Percentiles rank a stretch among this genome's conserved stretches.
Evolutionary conservation across 163 green algal genomes (phyloP).

Genomic region (Chlamydomonas reinhardtii): DNA sequence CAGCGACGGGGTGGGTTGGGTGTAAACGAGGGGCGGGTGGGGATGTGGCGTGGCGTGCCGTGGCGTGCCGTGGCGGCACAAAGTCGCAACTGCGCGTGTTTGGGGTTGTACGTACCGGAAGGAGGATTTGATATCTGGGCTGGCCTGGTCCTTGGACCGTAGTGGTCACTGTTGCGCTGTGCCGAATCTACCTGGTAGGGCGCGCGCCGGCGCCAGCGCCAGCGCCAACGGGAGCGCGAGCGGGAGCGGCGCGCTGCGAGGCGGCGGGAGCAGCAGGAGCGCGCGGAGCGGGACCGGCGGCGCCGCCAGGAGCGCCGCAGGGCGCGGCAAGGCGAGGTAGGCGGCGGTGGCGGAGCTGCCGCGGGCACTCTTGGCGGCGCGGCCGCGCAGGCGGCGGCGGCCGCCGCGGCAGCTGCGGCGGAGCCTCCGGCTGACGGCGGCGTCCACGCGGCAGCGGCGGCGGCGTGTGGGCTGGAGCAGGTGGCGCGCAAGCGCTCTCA

Average conservation of each 20-base stretch:
- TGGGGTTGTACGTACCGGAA: background rate
- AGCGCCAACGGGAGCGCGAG: slow-evolving; percentile 31
- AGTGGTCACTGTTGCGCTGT: too few relatives aligned
- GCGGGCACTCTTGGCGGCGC: background rate
- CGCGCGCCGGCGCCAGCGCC: background rate
- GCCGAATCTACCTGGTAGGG: too few relatives aligned
- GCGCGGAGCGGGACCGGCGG: slow-evolving; percentile 17
- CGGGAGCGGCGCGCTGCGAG: slow-evolving; percentile 2
- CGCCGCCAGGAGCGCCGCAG: slow-evolving; percentile 19
- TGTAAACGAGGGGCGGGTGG: too few relatives aligned
- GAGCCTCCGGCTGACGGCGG: background rate
- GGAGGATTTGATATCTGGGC: too few relatives aligned
- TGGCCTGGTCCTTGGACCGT: too few relatives aligned
- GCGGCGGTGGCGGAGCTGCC: background rate
- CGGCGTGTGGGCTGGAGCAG: background rate
- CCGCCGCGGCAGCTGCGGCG: background rate
- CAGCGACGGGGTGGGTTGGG: too few relatives aligned
- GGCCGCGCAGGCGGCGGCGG: background rate
- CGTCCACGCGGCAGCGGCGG: too few relatives aligned
- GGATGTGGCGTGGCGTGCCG: too few relatives aligned
- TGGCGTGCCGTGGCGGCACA: too few relatives aligned
- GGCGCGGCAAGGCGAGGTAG: background rate
- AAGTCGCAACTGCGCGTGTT: background rate
- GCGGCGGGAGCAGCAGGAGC: slow-evolving; percentile 1
- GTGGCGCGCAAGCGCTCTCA: slow-evolving; percentile 15